Evolutionary conservation across 2,329 filamentous ascomycete genomes (phyloP).

Genomic region (Colletotrichum tropicale): DNA sequence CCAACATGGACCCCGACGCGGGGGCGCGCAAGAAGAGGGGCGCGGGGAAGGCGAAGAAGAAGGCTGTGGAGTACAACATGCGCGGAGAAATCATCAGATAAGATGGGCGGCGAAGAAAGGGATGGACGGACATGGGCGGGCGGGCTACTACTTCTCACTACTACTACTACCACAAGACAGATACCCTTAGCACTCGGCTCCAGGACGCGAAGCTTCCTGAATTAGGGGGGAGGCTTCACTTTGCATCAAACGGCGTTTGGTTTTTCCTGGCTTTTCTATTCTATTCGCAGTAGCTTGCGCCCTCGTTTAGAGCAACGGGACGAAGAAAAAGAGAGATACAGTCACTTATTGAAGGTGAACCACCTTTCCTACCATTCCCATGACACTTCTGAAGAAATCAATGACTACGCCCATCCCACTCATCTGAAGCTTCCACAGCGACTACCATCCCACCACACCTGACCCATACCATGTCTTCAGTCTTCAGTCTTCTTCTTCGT

Average conservation of each 20-base stretch:
- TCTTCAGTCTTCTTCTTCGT: background rate
- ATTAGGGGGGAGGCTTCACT: background rate
- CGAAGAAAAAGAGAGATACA: background rate
- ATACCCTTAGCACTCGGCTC: background rate
- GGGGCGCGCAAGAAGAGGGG: slow-evolving; percentile 32
- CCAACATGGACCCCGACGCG: slow-evolving; percentile 13
- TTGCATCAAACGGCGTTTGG: background rate
- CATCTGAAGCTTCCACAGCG: background rate
- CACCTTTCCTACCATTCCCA: background rate
- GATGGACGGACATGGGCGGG: background rate
- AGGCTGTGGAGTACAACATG: slow-evolving; percentile 33
- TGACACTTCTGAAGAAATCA: background rate
- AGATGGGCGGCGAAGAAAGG: background rate
- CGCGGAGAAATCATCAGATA: slow-evolving; percentile 21
- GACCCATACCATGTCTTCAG: background rate
- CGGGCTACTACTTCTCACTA: background rate
- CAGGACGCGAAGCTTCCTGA: background rate
- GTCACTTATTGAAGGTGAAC: background rate
- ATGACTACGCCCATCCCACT: background rate
- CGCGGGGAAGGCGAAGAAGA: slow-evolving; percentile 34
- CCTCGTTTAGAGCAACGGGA: background rate
- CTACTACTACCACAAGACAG: background rate
- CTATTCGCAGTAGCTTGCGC: background rate
- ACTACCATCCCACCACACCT: background rate
- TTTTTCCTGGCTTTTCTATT: background rate